Percentiles rank a stretch among this genome's conserved stretches.
These are phyloP conservation scores for Botryotinia globosa DNA, from an alignment of 2,329 filamentous ascomycete species.

Conservation along the genomic window DNA sequence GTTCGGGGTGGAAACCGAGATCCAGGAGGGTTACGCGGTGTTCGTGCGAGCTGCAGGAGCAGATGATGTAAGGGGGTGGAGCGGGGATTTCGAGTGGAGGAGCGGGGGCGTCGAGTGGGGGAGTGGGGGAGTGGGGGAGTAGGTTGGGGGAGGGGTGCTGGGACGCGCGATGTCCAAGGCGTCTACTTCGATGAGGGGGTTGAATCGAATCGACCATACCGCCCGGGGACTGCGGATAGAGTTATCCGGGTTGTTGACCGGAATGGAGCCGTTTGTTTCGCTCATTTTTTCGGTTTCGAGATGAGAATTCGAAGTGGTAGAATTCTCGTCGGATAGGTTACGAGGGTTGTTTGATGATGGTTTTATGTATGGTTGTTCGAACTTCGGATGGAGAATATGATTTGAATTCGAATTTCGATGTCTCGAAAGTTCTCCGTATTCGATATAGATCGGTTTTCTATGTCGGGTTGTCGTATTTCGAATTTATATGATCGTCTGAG, in stretches of 20 bases:
- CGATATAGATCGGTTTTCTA: not conserved
- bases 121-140: not conserved
- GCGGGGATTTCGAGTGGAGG: not conserved
- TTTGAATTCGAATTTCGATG: not conserved
- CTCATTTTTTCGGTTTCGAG: not conserved
- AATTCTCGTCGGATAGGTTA: not conserved
- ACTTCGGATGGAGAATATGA: not conserved
- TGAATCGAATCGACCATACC: not conserved
- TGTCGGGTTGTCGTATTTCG: not conserved
- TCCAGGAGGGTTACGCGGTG: accelerated
- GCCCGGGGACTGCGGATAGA: not conserved
- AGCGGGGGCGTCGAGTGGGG: not conserved
- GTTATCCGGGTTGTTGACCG: not conserved
- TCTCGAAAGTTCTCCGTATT: not conserved
- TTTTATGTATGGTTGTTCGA: not conserved
- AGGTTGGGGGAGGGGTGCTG: not conserved
- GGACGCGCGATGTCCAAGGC: not conserved
- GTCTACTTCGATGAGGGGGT: not conserved
- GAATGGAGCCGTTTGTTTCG: accelerated
- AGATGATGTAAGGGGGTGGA: not conserved
- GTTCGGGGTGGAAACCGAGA: not conserved
- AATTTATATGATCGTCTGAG: not conserved
- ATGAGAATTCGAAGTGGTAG: not conserved
- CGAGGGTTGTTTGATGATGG: accelerated
- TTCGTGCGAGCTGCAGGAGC: not conserved